These are phyloP conservation scores for Zygnema cylindricum DNA, from an alignment of 139 green algal species.

Conservation along the genomic window DNA sequence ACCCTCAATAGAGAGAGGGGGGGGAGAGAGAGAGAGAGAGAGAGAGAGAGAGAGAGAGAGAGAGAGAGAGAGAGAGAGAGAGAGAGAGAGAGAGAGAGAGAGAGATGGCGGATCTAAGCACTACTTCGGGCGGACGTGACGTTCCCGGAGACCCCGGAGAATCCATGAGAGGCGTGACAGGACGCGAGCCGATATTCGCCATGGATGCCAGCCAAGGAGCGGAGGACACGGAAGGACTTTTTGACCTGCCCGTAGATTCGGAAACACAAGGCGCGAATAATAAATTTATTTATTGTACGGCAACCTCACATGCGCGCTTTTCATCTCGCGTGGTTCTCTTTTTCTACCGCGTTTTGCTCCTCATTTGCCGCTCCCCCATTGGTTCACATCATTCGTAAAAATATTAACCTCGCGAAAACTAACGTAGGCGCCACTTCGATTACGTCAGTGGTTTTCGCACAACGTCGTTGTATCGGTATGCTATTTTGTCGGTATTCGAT, in stretches of 20 bases:
- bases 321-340: slow-evolving; percentile 83
- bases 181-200: too few species aligned
- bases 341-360: slow-evolving; percentile 87
- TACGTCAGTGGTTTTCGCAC: slow-evolving; percentile 70
- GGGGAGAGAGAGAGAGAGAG: too few species aligned
- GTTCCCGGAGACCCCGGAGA: not conserved
- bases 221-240: too few species aligned
- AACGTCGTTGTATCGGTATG: slow-evolving; percentile 71
- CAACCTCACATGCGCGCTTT: slow-evolving; percentile 73
- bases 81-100: too few species aligned
- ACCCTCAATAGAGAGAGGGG: too few species aligned
- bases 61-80: too few species aligned
- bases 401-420: slow-evolving; percentile 77
- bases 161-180: slow-evolving; percentile 38
- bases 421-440: slow-evolving; percentile 69
- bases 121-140: slow-evolving; percentile 15
- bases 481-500: slow-evolving; percentile 80
- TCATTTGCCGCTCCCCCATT: slow-evolving; percentile 84
- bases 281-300: slow-evolving; percentile 67
- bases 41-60: too few species aligned
- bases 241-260: too few species aligned
- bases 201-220: too few species aligned
- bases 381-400: slow-evolving; percentile 79
- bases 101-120: slow-evolving; percentile 35
- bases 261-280: slow-evolving; percentile 72